A percentile compares a stretch with the other conserved stretches of the same genome.
These are phyloP conservation scores for Aureobasidium sp. DNA, from an alignment of 2,329 filamentous ascomycete species.

Conservation along the genomic window DNA sequence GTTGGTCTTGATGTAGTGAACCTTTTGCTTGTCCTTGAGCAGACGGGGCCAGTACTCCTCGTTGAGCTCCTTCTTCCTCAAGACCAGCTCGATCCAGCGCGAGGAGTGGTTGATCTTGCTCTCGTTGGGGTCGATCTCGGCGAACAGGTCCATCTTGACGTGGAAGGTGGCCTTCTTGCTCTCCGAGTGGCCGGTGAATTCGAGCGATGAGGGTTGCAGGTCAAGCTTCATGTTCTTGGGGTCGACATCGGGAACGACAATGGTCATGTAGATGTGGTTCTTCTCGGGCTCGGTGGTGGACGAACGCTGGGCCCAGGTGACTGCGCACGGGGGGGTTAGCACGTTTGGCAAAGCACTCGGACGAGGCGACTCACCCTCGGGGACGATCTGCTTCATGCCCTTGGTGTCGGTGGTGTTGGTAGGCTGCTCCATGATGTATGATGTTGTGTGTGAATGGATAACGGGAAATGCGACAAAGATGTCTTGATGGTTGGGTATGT, in stretches of 20 bases:
- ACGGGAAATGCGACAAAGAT: constrained; percentile 14
- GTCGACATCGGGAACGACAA: constrained; percentile 78
- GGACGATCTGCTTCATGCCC: constrained; percentile 27
- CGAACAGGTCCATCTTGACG: constrained; percentile 79
- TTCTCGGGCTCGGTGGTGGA: constrained; percentile 67
- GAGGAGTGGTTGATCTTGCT: constrained; percentile 82
- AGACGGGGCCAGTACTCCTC: constrained; percentile 93
- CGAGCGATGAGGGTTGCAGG: constrained; percentile 65
- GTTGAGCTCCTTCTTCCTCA: constrained; percentile 95
- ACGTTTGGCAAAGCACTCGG: too few species aligned
- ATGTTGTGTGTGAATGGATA: neutral
- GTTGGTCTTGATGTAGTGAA: constrained; percentile 96
- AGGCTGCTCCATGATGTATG: constrained; percentile 23
- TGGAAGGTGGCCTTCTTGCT: constrained; percentile 82
- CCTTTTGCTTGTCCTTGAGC: constrained; percentile 79
- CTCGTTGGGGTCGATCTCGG: constrained; percentile 76
- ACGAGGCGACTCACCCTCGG: constrained; percentile 25
- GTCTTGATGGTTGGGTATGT: constrained; percentile 11
- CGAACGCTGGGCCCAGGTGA: constrained; percentile 97
- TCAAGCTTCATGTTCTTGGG: constrained; percentile 70
- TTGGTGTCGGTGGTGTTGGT: constrained; percentile 28
- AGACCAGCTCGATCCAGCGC: constrained; percentile 80
- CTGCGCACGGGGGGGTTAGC: constrained; percentile 41
- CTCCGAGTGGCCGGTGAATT: constrained; percentile 73
- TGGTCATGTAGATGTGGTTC: constrained; percentile 92